phyloP scores from a whole-genome alignment of 257 asterid genomes.

The Mitragyna speciosa region DNA sequence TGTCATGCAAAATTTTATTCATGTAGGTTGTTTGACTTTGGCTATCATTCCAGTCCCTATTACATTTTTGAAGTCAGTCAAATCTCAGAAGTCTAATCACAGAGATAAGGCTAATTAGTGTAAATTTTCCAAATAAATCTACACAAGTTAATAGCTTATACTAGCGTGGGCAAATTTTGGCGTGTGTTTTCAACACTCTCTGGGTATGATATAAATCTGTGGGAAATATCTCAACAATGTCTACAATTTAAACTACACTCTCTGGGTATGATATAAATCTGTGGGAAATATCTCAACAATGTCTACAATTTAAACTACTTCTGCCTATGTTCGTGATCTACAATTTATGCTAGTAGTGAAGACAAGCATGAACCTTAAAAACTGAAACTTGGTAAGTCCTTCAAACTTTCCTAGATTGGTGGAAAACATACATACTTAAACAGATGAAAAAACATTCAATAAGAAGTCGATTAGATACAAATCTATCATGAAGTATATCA shows the following conservation, averaged over 20 bases:
- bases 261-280: not conserved
- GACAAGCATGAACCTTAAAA: not conserved
- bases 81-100: not conserved
- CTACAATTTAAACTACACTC: not conserved
- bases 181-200: not conserved
- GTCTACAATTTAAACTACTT: not conserved
- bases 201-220: not conserved
- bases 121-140: not conserved
- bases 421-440: no score
- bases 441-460: not conserved
- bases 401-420: not conserved
- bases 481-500: not conserved
- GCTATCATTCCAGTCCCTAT: not conserved
- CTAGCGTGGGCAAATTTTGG: not conserved
- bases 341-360: not conserved
- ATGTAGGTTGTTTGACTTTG: not conserved
- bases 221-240: not conserved
- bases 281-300: not conserved
- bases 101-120: not conserved
- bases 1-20: not conserved
- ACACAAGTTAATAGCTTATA: not conserved
- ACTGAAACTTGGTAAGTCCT: not conserved
- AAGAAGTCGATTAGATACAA: not conserved
- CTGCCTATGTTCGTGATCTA: not conserved
- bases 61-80: not conserved